Base-by-base conservation (phyloP, 495 filamentous ascomycete species). In the Xylaria bambusicola region DNA sequence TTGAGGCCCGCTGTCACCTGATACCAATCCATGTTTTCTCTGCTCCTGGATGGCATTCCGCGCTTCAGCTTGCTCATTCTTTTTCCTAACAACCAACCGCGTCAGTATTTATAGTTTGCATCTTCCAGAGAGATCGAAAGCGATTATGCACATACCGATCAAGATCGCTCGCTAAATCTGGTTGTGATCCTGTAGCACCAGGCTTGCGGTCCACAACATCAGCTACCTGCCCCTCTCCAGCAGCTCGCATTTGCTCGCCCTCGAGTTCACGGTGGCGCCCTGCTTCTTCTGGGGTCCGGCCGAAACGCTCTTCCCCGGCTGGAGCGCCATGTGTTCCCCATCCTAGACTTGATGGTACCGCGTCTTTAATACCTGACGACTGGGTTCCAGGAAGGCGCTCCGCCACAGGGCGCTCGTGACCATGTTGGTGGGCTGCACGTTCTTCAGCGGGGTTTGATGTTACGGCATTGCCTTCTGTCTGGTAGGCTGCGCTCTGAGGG, bases 211-310 rank as follows among this genome's bases (percentile, higher is more conserved):
- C 59, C 1, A 84, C 81, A 0, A 74, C 73, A 23, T 72, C 63
- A 2, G 82, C 83, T 36, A 87, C 81, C 21, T 81, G 73, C 3
- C 83, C 85, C 56, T 87, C 84, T 5, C 71, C 69, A 0, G 77
- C 72, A 26, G 80, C 73, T 23, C 77, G 73, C 76, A 87, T 83
- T 59, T 86, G 79, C 0, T 64, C 62, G 33, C 65, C 67, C 5
- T 84, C 84, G 9, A 80, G 80, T 17, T 85, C 82, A 0, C 70
- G 61, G 53, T 78, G 75, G 6, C 67, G 54, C 10, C 62, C 63
- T 29, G 65, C 62, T 21, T 52, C 33, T 75, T 70, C 56, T 68
- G 70, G 15, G 41, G 62, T 50, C 46, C 65, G 56, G n/a, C 69
- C 62, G 53, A 46, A 46, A 10, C 47, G 59, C 53, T 69, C 64